These are phyloP conservation scores for Suillus cothurnatus DNA, from an alignment of 768 basidiomycete species.

Conservation along the genomic window DNA sequence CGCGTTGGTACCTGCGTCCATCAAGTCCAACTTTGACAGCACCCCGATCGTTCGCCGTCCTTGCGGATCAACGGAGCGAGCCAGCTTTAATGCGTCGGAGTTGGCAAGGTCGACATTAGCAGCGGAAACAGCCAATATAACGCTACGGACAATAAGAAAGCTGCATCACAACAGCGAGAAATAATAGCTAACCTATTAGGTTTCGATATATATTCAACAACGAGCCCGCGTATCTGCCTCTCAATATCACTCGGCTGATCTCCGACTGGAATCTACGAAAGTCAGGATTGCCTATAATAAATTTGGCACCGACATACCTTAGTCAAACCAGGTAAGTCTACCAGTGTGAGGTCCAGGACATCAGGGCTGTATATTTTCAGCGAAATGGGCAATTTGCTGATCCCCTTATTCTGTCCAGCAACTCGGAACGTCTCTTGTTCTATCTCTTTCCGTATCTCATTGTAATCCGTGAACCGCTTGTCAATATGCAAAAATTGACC, in stretches of 20 bases:
- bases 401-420: constrained; percentile 98
- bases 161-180: neutral
- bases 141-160: constrained; percentile 47
- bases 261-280: constrained; percentile 82
- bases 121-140: constrained; percentile 94
- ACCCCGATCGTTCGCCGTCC: constrained; percentile 96
- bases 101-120: constrained; percentile 99
- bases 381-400: constrained; percentile 94
- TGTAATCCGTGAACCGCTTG: constrained; percentile 95
- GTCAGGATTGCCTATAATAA: constrained; percentile 3
- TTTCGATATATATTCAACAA: constrained; percentile 96
- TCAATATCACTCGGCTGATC: constrained; percentile 99
- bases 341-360: constrained; percentile 93
- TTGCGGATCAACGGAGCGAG: constrained; percentile 93
- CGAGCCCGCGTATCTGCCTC: constrained; percentile 90
- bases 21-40: constrained; percentile 95
- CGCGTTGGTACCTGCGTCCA: constrained; percentile 99
- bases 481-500: constrained; percentile 97
- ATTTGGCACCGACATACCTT: constrained; percentile 59
- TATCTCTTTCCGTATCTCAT: constrained; percentile 93
- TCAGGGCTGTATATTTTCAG: constrained; percentile 95
- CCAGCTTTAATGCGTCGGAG: constrained; percentile 96
- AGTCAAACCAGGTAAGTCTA: constrained; percentile 95
- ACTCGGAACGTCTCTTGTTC: constrained; percentile 97
- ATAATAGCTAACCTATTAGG: constrained; percentile 76